Conservation (phyloP, 305 asterid species). For the Solanum hybrid region DNA sequence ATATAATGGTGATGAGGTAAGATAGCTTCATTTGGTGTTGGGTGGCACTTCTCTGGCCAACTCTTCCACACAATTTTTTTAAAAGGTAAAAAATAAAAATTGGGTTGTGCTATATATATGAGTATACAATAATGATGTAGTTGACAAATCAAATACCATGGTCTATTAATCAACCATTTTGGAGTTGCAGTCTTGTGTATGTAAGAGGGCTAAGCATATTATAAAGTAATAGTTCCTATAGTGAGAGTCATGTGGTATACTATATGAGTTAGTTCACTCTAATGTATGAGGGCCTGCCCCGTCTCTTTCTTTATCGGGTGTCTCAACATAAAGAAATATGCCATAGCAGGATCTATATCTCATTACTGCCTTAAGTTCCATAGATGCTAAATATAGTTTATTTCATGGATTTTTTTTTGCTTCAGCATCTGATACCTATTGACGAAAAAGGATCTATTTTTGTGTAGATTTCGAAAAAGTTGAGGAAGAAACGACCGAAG, state of each 20-base stretch:
- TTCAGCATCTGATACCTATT: not conserved
- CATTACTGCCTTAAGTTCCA: not conserved
- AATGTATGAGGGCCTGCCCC: not conserved
- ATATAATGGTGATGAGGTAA: not conserved
- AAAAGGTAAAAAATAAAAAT: not conserved
- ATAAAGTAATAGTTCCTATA: not conserved
- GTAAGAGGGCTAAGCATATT: not conserved
- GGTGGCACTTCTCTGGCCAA: not conserved
- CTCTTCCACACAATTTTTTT: not conserved
- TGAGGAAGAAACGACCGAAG: conserved; percentile 57
- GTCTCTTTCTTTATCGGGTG: not conserved
- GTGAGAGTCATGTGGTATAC: not conserved
- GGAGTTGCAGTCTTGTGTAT: not conserved
- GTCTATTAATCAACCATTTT: not conserved
- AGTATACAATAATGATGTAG: not conserved
- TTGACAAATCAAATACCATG: not conserved
- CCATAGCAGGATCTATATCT: not conserved
- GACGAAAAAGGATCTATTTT: conserved; percentile 8
- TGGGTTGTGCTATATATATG: not conserved
- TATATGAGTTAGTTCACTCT: not conserved
- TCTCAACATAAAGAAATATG: not conserved
- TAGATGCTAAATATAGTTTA: not conserved
- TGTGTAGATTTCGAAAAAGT: conserved; percentile 74
- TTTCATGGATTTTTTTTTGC: not conserved
- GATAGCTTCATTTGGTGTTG: not conserved